These are phyloP conservation scores for Saccharomycopsis capsularis DNA, from an alignment of 805 yeast species.

Conservation along the genomic window DNA sequence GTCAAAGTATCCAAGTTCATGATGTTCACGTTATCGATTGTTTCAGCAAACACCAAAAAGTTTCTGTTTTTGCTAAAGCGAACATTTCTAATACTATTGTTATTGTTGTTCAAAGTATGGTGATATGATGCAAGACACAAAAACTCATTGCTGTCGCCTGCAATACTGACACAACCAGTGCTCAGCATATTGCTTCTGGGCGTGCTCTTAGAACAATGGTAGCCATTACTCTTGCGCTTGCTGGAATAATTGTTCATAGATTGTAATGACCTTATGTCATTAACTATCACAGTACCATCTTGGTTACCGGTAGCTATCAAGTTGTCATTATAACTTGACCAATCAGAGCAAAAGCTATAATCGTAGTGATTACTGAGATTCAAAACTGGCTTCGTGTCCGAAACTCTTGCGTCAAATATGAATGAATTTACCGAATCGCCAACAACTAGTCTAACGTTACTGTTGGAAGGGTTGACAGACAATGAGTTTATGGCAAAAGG, in stretches of 20 bases:
- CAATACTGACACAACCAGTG: too few species aligned
- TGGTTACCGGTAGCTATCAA: conserved; percentile 51
- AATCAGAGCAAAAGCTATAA: conserved; percentile 54
- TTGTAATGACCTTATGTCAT: conserved; percentile 37
- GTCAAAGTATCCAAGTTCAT: conserved; percentile 33
- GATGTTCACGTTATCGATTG: conserved; percentile 51
- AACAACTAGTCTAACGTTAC: conserved; percentile 37
- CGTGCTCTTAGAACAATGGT: too few species aligned
- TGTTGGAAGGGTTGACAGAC: conserved; percentile 34
- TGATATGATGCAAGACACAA: conserved; percentile 29
- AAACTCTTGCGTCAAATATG: conserved; percentile 38
- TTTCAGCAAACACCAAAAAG: conserved; percentile 48
- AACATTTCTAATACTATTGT: conserved; percentile 37
- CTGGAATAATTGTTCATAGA: neutral
- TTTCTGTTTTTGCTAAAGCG: conserved; percentile 42
- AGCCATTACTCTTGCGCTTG: too few species aligned
- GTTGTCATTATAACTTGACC: conserved; percentile 38
- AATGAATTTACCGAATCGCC: conserved; percentile 43
- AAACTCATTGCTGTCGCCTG: neutral
- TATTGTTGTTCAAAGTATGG: conserved; percentile 1
- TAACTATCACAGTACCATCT: conserved; percentile 49
- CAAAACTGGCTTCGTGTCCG: conserved; percentile 20
- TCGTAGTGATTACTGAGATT: conserved; percentile 43
- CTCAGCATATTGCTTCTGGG: too few species aligned
- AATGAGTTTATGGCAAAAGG: conserved; percentile 49